phyloP scores from a whole-genome alignment of 495 filamentous ascomycete genomes.

The Hypoxylon intermedium region DNA sequence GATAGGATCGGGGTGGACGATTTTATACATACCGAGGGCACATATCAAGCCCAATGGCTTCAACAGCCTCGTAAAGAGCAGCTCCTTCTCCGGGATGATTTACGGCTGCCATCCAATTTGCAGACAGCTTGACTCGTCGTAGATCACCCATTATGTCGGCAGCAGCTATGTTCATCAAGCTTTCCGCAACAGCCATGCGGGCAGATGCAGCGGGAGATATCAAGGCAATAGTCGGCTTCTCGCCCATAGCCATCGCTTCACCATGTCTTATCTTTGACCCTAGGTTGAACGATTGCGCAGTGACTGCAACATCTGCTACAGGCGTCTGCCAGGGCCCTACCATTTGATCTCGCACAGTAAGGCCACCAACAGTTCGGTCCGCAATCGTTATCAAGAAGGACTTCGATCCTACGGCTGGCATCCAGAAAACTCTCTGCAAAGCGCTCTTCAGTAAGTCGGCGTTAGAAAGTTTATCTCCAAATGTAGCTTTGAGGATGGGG shows the following conservation, averaged over 20 bases:
- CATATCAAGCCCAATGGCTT: constrained; percentile 90
- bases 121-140: constrained; percentile 81
- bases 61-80: constrained; percentile 90
- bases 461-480: constrained; percentile 58
- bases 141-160: constrained; percentile 81
- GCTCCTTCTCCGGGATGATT: constrained; percentile 94
- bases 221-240: constrained; percentile 87
- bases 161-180: constrained; percentile 88
- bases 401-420: constrained; percentile 93
- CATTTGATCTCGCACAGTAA: constrained; percentile 91
- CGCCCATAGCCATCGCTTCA: constrained; percentile 97
- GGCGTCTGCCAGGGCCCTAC: constrained; percentile 97
- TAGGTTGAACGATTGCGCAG: constrained; percentile 75
- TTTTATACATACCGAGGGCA: constrained; percentile 72
- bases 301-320: constrained; percentile 91
- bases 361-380: constrained; percentile 88
- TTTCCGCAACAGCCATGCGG: constrained; percentile 95
- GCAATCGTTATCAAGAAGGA: constrained; percentile 97
- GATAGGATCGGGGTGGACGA: not conserved
- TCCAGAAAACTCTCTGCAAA: constrained; percentile 76
- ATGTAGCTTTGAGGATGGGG: constrained; percentile 50
- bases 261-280: constrained; percentile 73
- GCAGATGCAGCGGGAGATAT: constrained; percentile 94
- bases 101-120: constrained; percentile 98
- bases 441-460: constrained; percentile 76